Evolutionary conservation across 768 basidiomycete species (phyloP).

Genomic region (Plicaturopsis crispa): DNA sequence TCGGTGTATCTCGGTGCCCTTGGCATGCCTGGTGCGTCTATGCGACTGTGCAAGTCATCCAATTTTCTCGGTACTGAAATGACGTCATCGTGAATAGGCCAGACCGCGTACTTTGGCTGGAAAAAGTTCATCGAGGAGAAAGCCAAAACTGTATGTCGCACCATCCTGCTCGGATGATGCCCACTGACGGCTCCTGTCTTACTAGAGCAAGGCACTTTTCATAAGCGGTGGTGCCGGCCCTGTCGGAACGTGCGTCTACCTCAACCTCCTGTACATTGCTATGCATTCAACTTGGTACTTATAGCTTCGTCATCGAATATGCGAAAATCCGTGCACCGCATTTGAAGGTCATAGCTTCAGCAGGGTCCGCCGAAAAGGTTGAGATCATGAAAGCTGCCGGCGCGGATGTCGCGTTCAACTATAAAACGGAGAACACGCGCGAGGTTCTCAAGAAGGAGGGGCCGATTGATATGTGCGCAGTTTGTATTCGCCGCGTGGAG

Average conservation of each 20-base stretch:
- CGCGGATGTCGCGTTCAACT: conserved; percentile 46
- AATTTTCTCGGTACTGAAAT: background rate
- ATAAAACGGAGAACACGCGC: conserved; percentile 35
- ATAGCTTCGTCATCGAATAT: background rate
- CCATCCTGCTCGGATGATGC: too few species aligned
- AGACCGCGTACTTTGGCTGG: conserved; percentile 20
- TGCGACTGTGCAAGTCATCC: background rate
- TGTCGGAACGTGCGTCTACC: background rate
- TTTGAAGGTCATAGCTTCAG: conserved; percentile 41
- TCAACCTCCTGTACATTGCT: too few species aligned
- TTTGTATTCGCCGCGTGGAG: background rate
- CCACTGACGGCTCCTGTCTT: background rate
- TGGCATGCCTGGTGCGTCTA: conserved; percentile 16
- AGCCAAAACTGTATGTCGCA: background rate
- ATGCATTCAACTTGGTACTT: background rate
- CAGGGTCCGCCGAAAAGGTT: conserved; percentile 47
- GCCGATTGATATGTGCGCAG: conserved; percentile 33
- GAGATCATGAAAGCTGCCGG: conserved; percentile 33
- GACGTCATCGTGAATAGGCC: conserved; percentile 11
- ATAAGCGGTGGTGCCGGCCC: background rate
- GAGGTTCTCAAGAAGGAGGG: conserved; percentile 38
- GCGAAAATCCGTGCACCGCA: background rate
- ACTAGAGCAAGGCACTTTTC: background rate
- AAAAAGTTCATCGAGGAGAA: conserved; percentile 8
- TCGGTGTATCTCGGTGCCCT: conserved; percentile 19